Evolutionary conservation across 805 yeast genomes (phyloP), one percentile per base, ranked within the genome.

Genomic region (Wickerhamomyces subpelliculosus): DNA sequence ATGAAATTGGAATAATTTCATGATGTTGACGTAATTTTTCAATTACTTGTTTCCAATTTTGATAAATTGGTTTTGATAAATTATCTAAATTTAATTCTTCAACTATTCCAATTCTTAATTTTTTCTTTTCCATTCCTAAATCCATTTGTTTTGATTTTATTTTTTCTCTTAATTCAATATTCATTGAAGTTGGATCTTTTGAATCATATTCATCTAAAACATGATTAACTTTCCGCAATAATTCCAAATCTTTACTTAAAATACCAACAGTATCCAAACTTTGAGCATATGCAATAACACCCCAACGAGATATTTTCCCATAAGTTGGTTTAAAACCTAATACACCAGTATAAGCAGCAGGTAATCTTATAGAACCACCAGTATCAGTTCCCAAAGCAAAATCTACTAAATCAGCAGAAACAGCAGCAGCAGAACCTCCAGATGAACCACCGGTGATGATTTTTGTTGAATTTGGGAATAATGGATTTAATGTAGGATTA

Each of bases 401-500:
- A 54, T 82, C 86, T 25, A 78, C 81, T 44, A 78, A 53, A 2
- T 65, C 80, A 0, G 81, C 73, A 1, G 90, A 81, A 2, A 90
- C 96, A 0, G 94, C 84, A 1, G 95, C 95, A 0, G 97, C 97
- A 27, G 93, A 75, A 0, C 98, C 98, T 16, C 97, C 96, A 7
- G 96, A 86, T 0, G 97, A 88, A 0, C 98, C 98, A 11, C 99
- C 99, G 3, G 83, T 68, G 2, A n/a, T n/a, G n/a, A n/a, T n/a
- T n/a, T n/a, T n/a, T n/a, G n/a, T 57, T 16, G 59, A 58, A 4
- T 46, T 46, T 1, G 61, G 58, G 40, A 56, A 74, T 8, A 67
- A 47, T 1, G 82, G 80, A 49, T 84, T 84, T 4, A 63, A 40
- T 0, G 81, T 70, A 1, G 82, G 68, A 0, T 88, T 89, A 51